Evolutionary conservation across 768 basidiomycete species (phyloP), one percentile per base, ranked within the genome.

Genomic region (Leucocoprinus birnbaumii): DNA sequence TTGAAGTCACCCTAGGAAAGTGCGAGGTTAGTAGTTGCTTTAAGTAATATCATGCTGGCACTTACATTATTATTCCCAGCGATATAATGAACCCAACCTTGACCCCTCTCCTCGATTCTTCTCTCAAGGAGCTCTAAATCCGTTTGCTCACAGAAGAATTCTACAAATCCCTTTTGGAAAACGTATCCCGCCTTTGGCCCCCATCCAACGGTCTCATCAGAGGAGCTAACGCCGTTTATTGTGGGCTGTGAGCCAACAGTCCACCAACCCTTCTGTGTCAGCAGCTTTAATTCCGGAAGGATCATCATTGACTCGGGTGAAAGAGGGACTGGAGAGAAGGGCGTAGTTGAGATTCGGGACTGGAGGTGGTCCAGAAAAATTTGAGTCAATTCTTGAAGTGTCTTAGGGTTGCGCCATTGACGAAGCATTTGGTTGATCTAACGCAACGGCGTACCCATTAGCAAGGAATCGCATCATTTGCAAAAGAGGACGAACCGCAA

Each of bases 231-330:
- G 4, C 87, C 91, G 63, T 98, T 89, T 4, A 98, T 85, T 0
- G 94, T 91, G 19, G 97, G 97, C 66, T 99, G 97, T 10, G 94
- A 96, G 1, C 92, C 92, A 18, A 99, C 89, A 4, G 97, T 98
- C 95, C 96, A 99, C 85, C 93, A 89, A 22, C 90, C 88, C 55
- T 77, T 75, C 42, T 77, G 73, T 26, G 91, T 98, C 52, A 99
- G 77, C 42, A 75, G 76, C 62, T 90, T 80, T 24, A 98, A 80
- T 55, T 91, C 79, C 1, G 82, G 75, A 26, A 97, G 76, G 51
- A 99, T 98, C 48, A 83, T 80, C 27, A 75, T 68, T 0, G 97
- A 94, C 71, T 99, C 97, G 1, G 80, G 72, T 18, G 86, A 89
- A 6, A 99, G 78, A 1, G 94, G 85, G 1, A 80, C 80, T 10